phyloP scores from a whole-genome alignment of 2,329 filamentous ascomycete genomes.

The Scytalidium lignicola region DNA sequence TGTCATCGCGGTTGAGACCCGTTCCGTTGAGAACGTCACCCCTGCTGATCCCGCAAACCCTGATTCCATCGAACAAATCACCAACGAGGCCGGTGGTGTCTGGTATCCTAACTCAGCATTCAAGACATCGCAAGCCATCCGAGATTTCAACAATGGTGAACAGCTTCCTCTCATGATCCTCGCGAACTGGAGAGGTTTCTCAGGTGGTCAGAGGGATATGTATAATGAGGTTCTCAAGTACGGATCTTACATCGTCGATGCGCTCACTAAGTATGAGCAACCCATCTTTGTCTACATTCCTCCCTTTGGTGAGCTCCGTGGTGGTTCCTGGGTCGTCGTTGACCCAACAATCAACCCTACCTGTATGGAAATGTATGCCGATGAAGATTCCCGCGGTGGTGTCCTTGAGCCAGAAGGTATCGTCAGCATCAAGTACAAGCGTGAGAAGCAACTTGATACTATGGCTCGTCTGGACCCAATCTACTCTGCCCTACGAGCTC shows the following conservation, averaged over 20 bases:
- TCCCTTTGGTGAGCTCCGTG: conserved; percentile 91
- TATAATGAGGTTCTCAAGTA: conserved; percentile 99
- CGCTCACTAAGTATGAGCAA: conserved; percentile 96
- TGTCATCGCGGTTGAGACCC: conserved; percentile 95
- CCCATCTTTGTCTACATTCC: conserved; percentile 99
- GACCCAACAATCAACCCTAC: conserved; percentile 97
- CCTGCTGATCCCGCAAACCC: conserved; percentile 97
- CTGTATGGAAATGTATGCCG: conserved; percentile 99
- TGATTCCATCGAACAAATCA: conserved; percentile 94
- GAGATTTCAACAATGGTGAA: conserved; percentile 98
- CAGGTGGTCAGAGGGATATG: conserved; percentile 98
- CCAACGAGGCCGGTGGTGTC: conserved; percentile 92
- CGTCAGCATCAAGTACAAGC: conserved; percentile 96
- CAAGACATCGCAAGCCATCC: conserved; percentile 98
- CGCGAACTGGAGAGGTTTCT: conserved; percentile 99
- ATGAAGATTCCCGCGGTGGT: conserved; percentile 90
- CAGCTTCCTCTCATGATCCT: conserved; percentile 98
- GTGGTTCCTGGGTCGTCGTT: conserved; percentile 98
- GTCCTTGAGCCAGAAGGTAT: conserved; percentile 98
- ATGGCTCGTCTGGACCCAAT: conserved; percentile 89
- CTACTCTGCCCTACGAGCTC: conserved; percentile 80
- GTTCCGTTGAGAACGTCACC: conserved; percentile 92
- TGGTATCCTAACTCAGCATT: conserved; percentile 99
- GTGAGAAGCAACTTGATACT: conserved; percentile 93
- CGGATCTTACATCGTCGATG: conserved; percentile 97